Evolutionary conservation across 1,139 yeast species (phyloP).

Genomic region (Petasospora rhodanensis): DNA sequence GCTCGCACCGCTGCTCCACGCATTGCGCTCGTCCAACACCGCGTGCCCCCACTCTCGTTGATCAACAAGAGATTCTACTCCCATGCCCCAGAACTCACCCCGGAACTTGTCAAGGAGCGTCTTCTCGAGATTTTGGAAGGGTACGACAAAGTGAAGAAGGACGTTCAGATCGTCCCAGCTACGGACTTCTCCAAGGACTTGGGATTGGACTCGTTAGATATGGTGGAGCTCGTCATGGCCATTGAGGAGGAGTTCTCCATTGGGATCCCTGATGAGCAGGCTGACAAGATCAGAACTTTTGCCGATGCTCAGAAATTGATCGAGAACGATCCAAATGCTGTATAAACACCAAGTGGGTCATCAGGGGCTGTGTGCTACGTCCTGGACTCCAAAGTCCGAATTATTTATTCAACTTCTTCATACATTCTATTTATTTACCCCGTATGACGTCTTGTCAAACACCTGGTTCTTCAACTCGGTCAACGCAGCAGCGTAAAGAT

Average conservation of each 20-base stretch:
- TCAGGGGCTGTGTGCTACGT: too few relatives aligned
- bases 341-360: too few relatives aligned
- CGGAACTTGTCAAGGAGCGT: slow-evolving; percentile 70
- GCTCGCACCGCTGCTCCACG: too few relatives aligned
- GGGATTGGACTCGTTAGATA: slow-evolving; percentile 83
- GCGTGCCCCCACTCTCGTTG: too few relatives aligned
- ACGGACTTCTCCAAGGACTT: slow-evolving; percentile 70
- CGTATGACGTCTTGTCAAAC: slow-evolving; percentile 8
- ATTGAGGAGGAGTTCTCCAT: slow-evolving; percentile 76
- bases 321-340: slow-evolving; percentile 66
- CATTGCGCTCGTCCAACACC: too few relatives aligned
- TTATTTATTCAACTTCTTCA: too few relatives aligned
- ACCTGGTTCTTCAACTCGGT: slow-evolving; percentile 41
- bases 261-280: slow-evolving; percentile 83
- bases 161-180: slow-evolving; percentile 45
- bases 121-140: slow-evolving; percentile 75
- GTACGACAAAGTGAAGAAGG: slow-evolving; percentile 58
- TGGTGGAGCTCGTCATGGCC: slow-evolving; percentile 87
- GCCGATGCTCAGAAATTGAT: slow-evolving; percentile 79
- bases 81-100: slow-evolving; percentile 60
- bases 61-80: slow-evolving; percentile 37
- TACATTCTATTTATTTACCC: too few relatives aligned
- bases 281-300: slow-evolving; percentile 77
- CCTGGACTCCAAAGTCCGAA: too few relatives aligned
- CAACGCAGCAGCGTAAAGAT: slow-evolving; percentile 40